phyloP scores from a whole-genome alignment of 371 early-diverging fungal genomes.

The Syncephalastrum sp. region DNA sequence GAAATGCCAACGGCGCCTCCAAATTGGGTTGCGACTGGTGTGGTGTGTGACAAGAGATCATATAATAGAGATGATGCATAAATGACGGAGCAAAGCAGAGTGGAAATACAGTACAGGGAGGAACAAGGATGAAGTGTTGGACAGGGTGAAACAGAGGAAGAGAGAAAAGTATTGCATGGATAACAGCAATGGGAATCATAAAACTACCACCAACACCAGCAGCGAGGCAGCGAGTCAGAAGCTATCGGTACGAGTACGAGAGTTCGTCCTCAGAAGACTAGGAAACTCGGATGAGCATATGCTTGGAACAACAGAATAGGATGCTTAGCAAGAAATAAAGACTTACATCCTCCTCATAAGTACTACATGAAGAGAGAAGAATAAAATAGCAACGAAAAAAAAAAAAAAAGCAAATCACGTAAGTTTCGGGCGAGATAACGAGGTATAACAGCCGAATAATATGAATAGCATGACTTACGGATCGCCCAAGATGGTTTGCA shows the following conservation, averaged over 20 bases:
- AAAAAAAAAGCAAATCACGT: neutral
- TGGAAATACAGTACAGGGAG: no score
- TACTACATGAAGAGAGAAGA: constrained; percentile 12
- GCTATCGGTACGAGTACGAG: constrained; percentile 17
- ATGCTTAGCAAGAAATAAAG: neutral
- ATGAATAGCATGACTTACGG: constrained; percentile 22
- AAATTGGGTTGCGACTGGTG: no score
- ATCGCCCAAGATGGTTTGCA: constrained; percentile 27
- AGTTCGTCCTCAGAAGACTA: constrained; percentile 46
- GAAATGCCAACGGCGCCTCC: no score
- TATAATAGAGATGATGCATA: no score
- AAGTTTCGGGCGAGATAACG: neutral
- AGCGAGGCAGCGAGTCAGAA: neutral
- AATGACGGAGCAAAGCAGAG: no score
- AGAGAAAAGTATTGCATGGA: no score
- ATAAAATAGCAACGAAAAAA: neutral
- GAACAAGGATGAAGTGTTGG: no score
- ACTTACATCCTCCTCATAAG: constrained; percentile 42
- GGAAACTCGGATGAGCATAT: neutral
- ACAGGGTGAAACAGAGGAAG: no score
- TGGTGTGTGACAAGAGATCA: no score
- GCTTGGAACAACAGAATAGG: neutral
- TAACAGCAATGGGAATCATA: neutral
- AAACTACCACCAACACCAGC: neutral
- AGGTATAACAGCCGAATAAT: neutral